Evolutionary conservation across 2,329 filamentous ascomycete species (phyloP).

Genomic region (Aureobasidium sp.): DNA sequence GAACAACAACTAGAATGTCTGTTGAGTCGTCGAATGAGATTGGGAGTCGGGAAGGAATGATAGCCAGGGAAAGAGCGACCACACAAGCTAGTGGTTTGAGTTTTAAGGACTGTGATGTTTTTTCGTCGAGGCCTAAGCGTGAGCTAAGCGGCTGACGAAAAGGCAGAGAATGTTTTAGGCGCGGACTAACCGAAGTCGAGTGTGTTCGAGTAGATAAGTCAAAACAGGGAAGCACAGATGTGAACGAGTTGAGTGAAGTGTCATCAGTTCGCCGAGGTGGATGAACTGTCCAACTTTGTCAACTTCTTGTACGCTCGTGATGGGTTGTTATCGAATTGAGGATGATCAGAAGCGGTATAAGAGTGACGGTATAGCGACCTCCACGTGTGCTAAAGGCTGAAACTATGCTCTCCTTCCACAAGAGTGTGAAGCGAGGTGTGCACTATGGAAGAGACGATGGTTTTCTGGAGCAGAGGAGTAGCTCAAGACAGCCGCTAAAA

Average conservation of each 20-base stretch:
- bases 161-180: background rate
- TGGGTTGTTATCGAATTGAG: background rate
- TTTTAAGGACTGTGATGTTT: too few species aligned
- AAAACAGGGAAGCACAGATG: background rate
- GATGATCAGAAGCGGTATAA: background rate
- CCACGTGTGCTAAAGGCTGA: too few species aligned
- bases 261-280: background rate
- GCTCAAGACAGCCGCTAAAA: too few species aligned
- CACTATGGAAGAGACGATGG: too few species aligned
- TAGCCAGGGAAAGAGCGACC: background rate
- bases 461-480: too few species aligned
- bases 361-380: background rate
- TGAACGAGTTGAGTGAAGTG: background rate
- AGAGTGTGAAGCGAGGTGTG: too few species aligned
- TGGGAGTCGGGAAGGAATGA: background rate
- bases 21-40: background rate
- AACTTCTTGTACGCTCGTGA: background rate
- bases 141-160: background rate
- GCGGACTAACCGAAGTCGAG: background rate
- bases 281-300: background rate
- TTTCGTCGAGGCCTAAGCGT: background rate
- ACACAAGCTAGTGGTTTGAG: too few species aligned
- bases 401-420: too few species aligned
- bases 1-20: background rate
- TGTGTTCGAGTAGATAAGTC: too few species aligned